Percentiles rank a stretch among this genome's conserved stretches.
Evolutionary conservation across 129 eudicot genomes (phyloP).

Genomic region (Chrysanthemum lavandulifolium): DNA sequence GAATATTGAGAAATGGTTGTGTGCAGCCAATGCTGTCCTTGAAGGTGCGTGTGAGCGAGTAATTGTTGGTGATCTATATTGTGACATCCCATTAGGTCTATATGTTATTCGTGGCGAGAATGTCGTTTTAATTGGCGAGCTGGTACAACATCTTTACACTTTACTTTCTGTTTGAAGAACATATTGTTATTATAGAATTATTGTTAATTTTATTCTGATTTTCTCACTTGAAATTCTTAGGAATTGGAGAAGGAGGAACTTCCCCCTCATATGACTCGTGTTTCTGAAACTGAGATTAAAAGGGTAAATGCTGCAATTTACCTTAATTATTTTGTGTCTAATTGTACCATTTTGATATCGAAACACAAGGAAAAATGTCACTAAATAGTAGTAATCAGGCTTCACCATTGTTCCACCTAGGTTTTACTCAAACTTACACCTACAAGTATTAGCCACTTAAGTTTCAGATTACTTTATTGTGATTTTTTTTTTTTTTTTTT

Average conservation of each 20-base stretch:
- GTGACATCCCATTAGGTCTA: slow-evolving; percentile 90
- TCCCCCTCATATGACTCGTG: slow-evolving; percentile 87
- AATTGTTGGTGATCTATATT: slow-evolving; percentile 92
- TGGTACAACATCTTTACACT: slow-evolving; percentile 44
- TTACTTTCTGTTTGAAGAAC: neutral
- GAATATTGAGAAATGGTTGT: slow-evolving; percentile 17
- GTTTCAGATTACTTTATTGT: too few species aligned
- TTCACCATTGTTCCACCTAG: too few species aligned
- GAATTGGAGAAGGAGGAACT: slow-evolving; percentile 87
- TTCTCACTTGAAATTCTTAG: slow-evolving; percentile 34
- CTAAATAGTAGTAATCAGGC: too few species aligned
- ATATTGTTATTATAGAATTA: neutral
- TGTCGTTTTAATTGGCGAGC: slow-evolving; percentile 93
- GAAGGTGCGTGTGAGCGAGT: slow-evolving; percentile 97
- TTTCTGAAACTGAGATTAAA: slow-evolving; percentile 71
- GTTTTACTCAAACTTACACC: too few species aligned
- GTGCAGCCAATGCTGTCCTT: slow-evolving; percentile 92
- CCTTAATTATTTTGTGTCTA: neutral
- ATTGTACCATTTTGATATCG: too few species aligned
- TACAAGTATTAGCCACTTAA: too few species aligned
- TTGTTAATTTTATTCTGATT: slow-evolving; percentile 7
- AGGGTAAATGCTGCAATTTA: slow-evolving; percentile 45
- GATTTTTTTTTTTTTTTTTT: too few species aligned
- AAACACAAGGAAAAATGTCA: too few species aligned
- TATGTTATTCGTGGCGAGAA: slow-evolving; percentile 95